These are phyloP conservation scores for Suillus tomentosus DNA, from an alignment of 768 basidiomycete species.

Conservation along the genomic window DNA sequence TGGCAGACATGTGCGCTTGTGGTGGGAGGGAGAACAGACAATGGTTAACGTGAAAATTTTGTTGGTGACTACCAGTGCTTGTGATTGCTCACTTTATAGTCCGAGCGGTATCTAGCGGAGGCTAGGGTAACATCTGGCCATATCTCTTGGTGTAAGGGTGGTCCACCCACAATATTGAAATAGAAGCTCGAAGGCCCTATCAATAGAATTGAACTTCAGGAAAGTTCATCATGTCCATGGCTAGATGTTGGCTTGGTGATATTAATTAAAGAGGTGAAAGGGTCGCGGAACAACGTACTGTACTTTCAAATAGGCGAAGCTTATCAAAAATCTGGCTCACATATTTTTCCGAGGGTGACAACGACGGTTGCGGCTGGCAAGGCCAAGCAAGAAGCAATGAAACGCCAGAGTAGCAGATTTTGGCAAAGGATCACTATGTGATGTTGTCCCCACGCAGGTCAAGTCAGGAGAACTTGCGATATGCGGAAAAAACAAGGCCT, in stretches of 20 bases:
- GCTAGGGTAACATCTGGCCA: not conserved
- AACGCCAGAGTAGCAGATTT: not conserved
- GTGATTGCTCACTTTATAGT: not conserved
- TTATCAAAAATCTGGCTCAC: not conserved
- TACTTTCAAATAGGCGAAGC: not conserved
- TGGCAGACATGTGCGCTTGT: not conserved
- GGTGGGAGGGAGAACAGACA: too few relatives aligned
- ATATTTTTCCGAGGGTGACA: not conserved
- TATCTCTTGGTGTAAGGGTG: not conserved
- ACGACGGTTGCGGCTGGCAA: not conserved
- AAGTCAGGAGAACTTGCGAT: not conserved
- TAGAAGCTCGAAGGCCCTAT: not conserved
- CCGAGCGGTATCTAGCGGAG: not conserved
- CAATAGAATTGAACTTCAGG: not conserved
- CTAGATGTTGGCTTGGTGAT: constrained; percentile 2
- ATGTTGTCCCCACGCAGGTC: not conserved
- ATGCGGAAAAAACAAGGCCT: not conserved
- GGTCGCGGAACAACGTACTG: not conserved
- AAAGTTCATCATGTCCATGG: too few relatives aligned
- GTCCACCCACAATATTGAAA: not conserved
- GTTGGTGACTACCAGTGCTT: not conserved
- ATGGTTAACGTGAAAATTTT: not conserved
- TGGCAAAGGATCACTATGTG: not conserved
- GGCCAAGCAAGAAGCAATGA: not conserved
- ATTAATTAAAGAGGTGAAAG: not conserved